Evolutionary conservation across 2,329 filamentous ascomycete genomes (phyloP).

Genomic region (Teratosphaeria destructans): DNA sequence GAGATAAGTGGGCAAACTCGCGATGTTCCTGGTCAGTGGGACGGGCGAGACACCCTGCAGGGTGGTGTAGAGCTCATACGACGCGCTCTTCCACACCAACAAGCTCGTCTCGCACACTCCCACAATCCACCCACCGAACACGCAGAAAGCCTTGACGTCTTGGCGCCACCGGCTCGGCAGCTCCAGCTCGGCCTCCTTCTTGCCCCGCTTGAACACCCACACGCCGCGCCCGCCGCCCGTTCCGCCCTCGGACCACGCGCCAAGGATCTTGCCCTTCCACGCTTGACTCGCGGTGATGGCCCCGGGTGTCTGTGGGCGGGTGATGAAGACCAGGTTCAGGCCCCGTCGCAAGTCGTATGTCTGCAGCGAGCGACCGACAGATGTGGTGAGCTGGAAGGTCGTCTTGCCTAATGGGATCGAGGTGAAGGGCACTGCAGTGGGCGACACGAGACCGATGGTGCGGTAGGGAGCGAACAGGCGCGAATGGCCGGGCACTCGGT

Average conservation of each 20-base stretch:
- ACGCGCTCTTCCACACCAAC: conserved; percentile 79
- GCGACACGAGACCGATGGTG: conserved; percentile 89
- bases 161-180: conserved; percentile 55
- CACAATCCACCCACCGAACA: conserved; percentile 87
- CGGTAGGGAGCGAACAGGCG: conserved; percentile 88
- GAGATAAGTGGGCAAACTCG: conserved; percentile 84
- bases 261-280: conserved; percentile 78
- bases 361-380: conserved; percentile 78
- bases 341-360: conserved; percentile 90
- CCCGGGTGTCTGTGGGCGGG: conserved; percentile 75
- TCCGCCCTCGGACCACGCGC: conserved; percentile 65
- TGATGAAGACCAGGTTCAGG: conserved; percentile 87
- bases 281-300: conserved; percentile 77
- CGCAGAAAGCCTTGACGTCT: conserved; percentile 64
- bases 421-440: conserved; percentile 82
- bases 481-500: conserved; percentile 37
- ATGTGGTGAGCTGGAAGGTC: conserved; percentile 95
- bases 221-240: conserved; percentile 51
- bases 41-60: conserved; percentile 51
- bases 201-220: conserved; percentile 88
- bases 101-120: conserved; percentile 65
- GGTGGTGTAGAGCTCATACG: conserved; percentile 82
- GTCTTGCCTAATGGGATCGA: conserved; percentile 82
- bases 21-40: conserved; percentile 64
- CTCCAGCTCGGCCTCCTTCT: conserved; percentile 66